Conservation (phyloP, 148 eudicot species). For the Suaeda aralocaspica region DNA sequence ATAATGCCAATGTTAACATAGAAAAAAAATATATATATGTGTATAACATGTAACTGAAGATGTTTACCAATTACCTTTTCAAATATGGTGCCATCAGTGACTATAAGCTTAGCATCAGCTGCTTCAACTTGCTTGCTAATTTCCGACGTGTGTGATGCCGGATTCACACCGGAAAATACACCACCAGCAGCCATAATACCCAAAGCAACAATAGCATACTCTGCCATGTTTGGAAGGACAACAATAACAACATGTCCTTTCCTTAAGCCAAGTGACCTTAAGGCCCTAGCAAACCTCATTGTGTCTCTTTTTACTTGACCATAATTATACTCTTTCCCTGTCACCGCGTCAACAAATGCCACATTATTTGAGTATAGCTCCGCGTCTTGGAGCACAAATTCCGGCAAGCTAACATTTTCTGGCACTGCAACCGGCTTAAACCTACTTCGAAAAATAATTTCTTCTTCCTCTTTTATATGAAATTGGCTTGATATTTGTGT, state of each 20-base stretch:
- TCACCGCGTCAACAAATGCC: constrained; percentile 68
- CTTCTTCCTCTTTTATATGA: constrained; percentile 27
- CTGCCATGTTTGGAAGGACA: constrained; percentile 74
- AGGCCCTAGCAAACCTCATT: constrained; percentile 76
- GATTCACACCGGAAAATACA: constrained; percentile 86
- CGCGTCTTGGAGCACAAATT: constrained; percentile 66
- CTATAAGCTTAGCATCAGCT: constrained; percentile 82
- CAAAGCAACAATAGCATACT: constrained; percentile 76
- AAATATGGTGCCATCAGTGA: constrained; percentile 57
- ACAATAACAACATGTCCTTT: constrained; percentile 80
- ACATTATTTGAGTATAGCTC: constrained; percentile 61
- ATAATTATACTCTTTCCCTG: constrained; percentile 61
- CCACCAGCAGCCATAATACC: constrained; percentile 95
- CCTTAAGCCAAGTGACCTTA: constrained; percentile 84
- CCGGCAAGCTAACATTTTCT: constrained; percentile 57
- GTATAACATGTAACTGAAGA: not conserved
- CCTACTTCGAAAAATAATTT: constrained; percentile 58
- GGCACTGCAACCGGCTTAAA: constrained; percentile 56
- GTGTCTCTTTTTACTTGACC: constrained; percentile 59
- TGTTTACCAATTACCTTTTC: constrained; percentile 45
- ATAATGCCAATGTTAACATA: too few species aligned
- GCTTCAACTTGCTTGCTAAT: constrained; percentile 76
- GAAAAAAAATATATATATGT: not conserved
- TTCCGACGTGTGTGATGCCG: constrained; percentile 56
- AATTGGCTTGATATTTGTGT: constrained; percentile 18